A percentile compares a stretch with the other conserved stretches of the same genome.
Conservation (phyloP, 208 protist genomes). For the Acanthamoeba castellanii region DNA sequence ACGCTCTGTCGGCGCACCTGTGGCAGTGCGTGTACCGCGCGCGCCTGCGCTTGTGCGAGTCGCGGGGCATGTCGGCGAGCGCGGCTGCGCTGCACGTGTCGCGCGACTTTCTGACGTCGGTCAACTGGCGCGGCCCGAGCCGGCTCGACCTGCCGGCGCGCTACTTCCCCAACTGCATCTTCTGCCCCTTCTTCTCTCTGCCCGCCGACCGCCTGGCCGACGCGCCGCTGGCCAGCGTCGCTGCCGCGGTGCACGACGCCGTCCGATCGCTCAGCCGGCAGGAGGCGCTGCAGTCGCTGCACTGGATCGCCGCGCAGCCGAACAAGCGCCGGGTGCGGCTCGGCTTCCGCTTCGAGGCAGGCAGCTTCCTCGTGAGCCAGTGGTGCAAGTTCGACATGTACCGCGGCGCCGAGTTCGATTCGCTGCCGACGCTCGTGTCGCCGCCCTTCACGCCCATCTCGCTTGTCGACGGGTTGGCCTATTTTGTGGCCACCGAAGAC, state of each 20-base stretch:
- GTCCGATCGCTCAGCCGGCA: slow-evolving; percentile 17
- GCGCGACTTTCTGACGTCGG: slow-evolving; percentile 34
- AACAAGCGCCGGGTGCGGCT: slow-evolving; percentile 64
- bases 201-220: slow-evolving; percentile 22
- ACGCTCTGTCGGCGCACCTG: slow-evolving; percentile 62
- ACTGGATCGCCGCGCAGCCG: slow-evolving; percentile 72
- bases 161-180: slow-evolving; percentile 67
- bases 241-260: background rate
- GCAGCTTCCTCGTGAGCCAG: slow-evolving; percentile 72
- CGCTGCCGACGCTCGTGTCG: slow-evolving; percentile 32
- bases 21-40: slow-evolving; percentile 64
- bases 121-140: slow-evolving; percentile 67
- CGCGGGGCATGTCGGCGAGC: background rate
- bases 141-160: slow-evolving; percentile 69
- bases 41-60: slow-evolving; percentile 1
- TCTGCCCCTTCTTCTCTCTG: slow-evolving; percentile 16
- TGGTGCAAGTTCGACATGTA: slow-evolving; percentile 76
- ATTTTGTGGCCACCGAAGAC: slow-evolving; percentile 57
- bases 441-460: slow-evolving; percentile 74
- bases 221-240: slow-evolving; percentile 45
- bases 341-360: slow-evolving; percentile 5
- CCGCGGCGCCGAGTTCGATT: slow-evolving; percentile 37
- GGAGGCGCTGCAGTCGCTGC: slow-evolving; percentile 44
- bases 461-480: slow-evolving; percentile 51
- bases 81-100: background rate